These are phyloP conservation scores for Mycena capillaripes DNA, from an alignment of 768 basidiomycete genomes.

Conservation along the genomic window DNA sequence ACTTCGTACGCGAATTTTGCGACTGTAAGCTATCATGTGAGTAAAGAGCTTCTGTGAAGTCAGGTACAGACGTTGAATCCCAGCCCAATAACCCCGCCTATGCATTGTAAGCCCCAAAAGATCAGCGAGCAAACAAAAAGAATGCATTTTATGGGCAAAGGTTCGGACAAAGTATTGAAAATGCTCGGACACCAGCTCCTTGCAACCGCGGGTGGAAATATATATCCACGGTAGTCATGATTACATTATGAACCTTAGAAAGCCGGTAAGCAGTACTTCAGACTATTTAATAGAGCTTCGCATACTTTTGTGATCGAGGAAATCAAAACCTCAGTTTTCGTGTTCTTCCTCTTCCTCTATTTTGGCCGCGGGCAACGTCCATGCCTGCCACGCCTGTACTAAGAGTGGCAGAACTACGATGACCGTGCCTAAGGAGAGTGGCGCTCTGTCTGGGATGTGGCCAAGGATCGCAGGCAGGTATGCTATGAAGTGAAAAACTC, in stretches of 20 bases:
- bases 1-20: no score
- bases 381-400: constrained; percentile 20
- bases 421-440: constrained; percentile 21
- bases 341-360: constrained; percentile 16
- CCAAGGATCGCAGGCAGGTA: constrained; percentile 21
- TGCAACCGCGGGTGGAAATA: constrained; percentile 9
- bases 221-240: constrained; percentile 11
- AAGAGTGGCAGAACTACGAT: constrained; percentile 15
- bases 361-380: constrained; percentile 16
- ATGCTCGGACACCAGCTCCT: constrained; percentile 5
- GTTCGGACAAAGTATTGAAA: constrained; percentile 6
- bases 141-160: constrained; percentile 4
- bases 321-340: constrained; percentile 16
- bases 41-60: no score
- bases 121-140: constrained; percentile 3
- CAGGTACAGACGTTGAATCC: no score
- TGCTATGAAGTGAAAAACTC: constrained; percentile 17
- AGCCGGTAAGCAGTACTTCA: constrained; percentile 7
- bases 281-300: constrained; percentile 5
- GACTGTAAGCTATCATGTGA: no score
- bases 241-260: constrained; percentile 2
- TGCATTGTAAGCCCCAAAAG: constrained; percentile 7
- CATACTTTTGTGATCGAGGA: constrained; percentile 11
- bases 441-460: constrained; percentile 15
- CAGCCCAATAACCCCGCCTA: no score